A percentile compares a stretch with the other conserved stretches of the same genome.
These are phyloP conservation scores for Erigeron philadelphicus DNA, from an alignment of 140 eudicot species.

Conservation along the genomic window DNA sequence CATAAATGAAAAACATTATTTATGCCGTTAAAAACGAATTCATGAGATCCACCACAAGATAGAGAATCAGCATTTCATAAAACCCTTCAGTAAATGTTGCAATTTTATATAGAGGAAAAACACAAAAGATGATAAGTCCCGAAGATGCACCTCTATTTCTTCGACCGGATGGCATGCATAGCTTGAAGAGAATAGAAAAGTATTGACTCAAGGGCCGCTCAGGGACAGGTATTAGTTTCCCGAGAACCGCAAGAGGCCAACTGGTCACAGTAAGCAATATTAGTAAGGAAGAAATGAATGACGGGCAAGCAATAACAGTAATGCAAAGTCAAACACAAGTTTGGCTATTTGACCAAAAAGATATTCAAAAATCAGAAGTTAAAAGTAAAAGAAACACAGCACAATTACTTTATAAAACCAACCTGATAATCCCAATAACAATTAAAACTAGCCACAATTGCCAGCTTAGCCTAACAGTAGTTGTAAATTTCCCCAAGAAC, in stretches of 20 bases:
- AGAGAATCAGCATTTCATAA: background rate
- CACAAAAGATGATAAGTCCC: background rate
- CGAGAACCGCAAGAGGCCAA: slow-evolving; percentile 89
- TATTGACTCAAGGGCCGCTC: slow-evolving; percentile 50
- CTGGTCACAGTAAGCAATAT: slow-evolving; percentile 28
- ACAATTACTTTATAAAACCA: background rate
- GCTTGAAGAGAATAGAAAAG: slow-evolving; percentile 22
- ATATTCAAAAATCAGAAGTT: background rate
- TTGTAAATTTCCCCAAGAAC: slow-evolving; percentile 77
- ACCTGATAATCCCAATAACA: slow-evolving; percentile 65
- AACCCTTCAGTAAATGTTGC: background rate
- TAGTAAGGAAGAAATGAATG: slow-evolving; percentile 11
- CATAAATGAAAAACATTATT: background rate
- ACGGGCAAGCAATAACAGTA: background rate
- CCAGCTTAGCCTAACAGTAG: slow-evolving; percentile 79
- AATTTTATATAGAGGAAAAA: background rate
- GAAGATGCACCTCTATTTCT: slow-evolving; percentile 30
- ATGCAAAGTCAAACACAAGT: background rate
- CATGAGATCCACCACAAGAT: background rate
- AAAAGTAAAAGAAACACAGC: background rate
- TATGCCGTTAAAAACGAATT: background rate
- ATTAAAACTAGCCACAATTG: slow-evolving; percentile 72
- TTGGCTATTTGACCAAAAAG: background rate
- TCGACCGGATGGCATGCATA: slow-evolving; percentile 21
- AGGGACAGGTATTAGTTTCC: slow-evolving; percentile 79